Base-by-base conservation (phyloP, 2,329 filamentous ascomycete species). In the Zymoseptoria tritici region DNA sequence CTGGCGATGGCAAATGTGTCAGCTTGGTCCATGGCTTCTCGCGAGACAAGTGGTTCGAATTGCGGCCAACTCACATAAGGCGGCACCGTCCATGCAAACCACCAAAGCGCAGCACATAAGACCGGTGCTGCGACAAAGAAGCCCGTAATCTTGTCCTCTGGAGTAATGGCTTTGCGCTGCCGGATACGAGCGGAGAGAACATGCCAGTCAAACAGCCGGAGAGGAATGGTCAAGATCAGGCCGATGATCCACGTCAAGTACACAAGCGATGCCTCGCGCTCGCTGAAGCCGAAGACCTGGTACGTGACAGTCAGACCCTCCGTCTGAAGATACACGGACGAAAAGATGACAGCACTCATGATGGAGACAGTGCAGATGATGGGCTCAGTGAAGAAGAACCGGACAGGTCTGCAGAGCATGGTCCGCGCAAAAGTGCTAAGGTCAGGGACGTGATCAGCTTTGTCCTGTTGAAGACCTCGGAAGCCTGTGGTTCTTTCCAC, bases 201-300 rank as follows among this genome's bases (percentile, higher is more conserved):
- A 9, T 70, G 68, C 24, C 70, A 62, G 58, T 82, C 79, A 53
- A 76, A 71, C 6, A 80, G 57, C 0, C 79, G 74, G 0, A 77
- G 75, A 0, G 80, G 63, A 16, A 79, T 71, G 20, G 76, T 78
- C 29, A 78, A 65, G 8, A 74, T 49, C 1, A 77, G 71, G 3
- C 79, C 79, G 0, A 89, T 75, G 16, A n/a, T 21, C 16, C 16
- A n/a, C 81, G 76, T 64, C 69, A 79, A 79, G 73, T 87, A 81
- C 75, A 73, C 52, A 70, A 78, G 66, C 63, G 74, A 60, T 87
- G 89, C 66, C 3, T 75, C 64, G 1, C 71, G 64, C 1, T 61
- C 57, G 2, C 68, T 62, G 62, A 79, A 73, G 3, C 72, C 71
- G 54, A 63, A 69, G 22, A 52, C 59, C 2, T 58, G 49, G 64